phyloP scores from a whole-genome alignment of 2,329 filamentous ascomycete genomes.

The Aspergillus nomiae region DNA sequence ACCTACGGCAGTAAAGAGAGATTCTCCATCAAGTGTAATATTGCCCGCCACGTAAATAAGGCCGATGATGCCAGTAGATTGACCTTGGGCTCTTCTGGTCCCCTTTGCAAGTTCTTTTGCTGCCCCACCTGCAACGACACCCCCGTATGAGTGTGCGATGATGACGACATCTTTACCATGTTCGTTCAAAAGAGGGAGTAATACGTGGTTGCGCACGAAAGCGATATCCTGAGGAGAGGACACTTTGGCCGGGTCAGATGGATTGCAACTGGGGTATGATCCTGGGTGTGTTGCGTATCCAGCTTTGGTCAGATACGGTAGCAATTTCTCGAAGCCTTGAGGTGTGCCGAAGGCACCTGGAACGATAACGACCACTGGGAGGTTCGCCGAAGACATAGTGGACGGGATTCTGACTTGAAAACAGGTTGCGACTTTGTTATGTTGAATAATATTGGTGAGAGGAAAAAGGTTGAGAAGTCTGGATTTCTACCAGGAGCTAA shows the following conservation, averaged over 20 bases:
- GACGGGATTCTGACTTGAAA: neutral
- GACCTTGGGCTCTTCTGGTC: neutral
- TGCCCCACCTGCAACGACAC: neutral
- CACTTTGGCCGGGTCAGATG: neutral
- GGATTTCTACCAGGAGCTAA: no score
- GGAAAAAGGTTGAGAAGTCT: neutral
- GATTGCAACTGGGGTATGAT: neutral
- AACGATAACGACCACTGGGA: neutral
- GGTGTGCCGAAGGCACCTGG: neutral
- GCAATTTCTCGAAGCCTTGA: neutral
- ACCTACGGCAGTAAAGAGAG: neutral
- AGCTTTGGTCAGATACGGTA: neutral
- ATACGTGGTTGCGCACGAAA: neutral
- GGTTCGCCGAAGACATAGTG: neutral
- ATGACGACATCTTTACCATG: neutral
- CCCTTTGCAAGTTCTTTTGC: neutral
- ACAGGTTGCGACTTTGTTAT: neutral
- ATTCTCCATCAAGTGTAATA: neutral
- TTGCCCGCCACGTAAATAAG: neutral
- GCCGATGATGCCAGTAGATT: neutral
- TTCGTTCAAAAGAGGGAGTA: neutral
- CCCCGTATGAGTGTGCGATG: neutral
- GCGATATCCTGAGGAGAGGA: neutral
- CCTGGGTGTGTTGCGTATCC: neutral
- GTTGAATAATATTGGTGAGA: neutral